Conservation (phyloP, 2,329 filamentous ascomycete species). For the Ilyonectria mors-panacis region DNA sequence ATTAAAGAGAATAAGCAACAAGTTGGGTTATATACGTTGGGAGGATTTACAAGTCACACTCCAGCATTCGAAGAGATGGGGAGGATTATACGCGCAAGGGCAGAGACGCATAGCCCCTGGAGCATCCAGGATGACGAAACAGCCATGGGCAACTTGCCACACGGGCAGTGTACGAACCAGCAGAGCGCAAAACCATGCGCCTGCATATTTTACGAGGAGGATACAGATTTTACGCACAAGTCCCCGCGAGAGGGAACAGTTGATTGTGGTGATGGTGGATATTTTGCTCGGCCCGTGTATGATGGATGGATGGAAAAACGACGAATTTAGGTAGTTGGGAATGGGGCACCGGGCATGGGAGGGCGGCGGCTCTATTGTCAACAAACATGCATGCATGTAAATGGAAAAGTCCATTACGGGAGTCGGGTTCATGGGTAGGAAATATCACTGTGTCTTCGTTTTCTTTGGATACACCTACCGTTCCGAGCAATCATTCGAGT, state of each 20-base stretch:
- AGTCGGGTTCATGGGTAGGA: slow-evolving; percentile 48
- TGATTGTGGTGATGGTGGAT: slow-evolving; percentile 12
- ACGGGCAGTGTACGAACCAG: slow-evolving; percentile 21
- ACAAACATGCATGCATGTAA: slow-evolving; percentile 45
- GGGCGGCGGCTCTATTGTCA: slow-evolving; percentile 37
- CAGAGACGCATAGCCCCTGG: slow-evolving; percentile 21
- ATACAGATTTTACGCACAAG: not conserved
- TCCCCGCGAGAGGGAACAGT: not conserved
- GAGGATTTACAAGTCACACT: not conserved
- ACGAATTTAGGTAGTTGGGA: slow-evolving; percentile 16
- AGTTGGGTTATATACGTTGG: slow-evolving; percentile 1
- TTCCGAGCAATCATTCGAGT: not conserved
- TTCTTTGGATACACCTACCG: slow-evolving; percentile 27
- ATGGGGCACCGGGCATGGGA: slow-evolving; percentile 26
- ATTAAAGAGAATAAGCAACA: not conserved
- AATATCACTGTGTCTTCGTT: slow-evolving; percentile 47
- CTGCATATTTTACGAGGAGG: slow-evolving; percentile 12
- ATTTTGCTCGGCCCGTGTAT: slow-evolving; percentile 34
- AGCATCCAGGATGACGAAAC: slow-evolving; percentile 8
- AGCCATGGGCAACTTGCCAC: not conserved
- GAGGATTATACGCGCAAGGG: slow-evolving; percentile 1
- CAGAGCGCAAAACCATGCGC: slow-evolving; percentile 2
- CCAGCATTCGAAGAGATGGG: not conserved
- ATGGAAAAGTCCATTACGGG: slow-evolving; percentile 43
- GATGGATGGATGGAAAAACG: slow-evolving; percentile 33